phyloP scores from a whole-genome alignment of 139 green algal species.

The Pseudopediastrum boryanum region DNA sequence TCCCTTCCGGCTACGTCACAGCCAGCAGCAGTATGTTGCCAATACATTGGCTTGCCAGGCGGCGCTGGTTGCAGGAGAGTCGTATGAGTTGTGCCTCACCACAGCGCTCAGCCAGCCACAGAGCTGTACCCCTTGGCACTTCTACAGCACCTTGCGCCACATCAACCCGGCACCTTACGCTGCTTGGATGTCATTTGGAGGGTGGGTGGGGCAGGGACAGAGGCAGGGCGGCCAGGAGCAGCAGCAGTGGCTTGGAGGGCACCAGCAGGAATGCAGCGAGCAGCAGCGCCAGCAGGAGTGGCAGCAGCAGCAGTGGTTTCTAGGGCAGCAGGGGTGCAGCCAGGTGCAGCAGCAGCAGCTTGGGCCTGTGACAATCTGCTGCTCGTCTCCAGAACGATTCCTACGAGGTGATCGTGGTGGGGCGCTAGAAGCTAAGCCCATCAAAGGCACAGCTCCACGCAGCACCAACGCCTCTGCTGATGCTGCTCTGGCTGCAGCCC shows the following conservation, averaged over 20 bases:
- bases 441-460: conserved; percentile 90
- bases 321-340: neutral
- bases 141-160: conserved; percentile 84
- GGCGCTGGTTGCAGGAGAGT: conserved; percentile 84
- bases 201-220: neutral
- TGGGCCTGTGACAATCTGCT: conserved; percentile 65
- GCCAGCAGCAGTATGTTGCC: conserved; percentile 65
- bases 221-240: too few relatives aligned
- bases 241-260: too few relatives aligned
- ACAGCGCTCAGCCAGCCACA: conserved; percentile 55
- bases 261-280: too few relatives aligned
- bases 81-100: conserved; percentile 98
- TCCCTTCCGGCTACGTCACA: conserved; percentile 60
- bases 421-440: conserved; percentile 92
- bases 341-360: neutral
- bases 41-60: conserved; percentile 79
- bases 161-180: conserved; percentile 96
- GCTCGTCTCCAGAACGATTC: conserved; percentile 97
- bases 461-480: conserved; percentile 60
- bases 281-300: conserved; percentile 22
- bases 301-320: neutral
- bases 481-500: conserved; percentile 46
- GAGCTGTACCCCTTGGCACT: conserved; percentile 33
- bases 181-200: conserved; percentile 81
- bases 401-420: conserved; percentile 72